These are phyloP conservation scores for Lumnitzera racemosa DNA, from an alignment of 345 rosid genomes.

Conservation along the genomic window DNA sequence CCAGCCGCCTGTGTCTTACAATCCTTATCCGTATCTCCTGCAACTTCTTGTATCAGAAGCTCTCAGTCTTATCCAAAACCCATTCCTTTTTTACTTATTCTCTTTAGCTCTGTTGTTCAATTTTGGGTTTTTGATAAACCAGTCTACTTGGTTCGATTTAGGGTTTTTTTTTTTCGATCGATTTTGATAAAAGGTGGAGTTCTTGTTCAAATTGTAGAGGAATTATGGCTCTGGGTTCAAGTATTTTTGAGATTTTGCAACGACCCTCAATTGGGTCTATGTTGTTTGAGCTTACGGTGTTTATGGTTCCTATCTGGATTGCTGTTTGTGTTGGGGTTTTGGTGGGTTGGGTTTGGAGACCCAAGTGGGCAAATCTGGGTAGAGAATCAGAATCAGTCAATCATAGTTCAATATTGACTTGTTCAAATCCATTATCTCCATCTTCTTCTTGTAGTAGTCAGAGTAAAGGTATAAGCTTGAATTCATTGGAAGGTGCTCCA, in stretches of 20 bases:
- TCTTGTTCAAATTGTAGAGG: too few species aligned
- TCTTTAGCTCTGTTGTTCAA: too few species aligned
- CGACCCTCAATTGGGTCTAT: constrained; percentile 32
- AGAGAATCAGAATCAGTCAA: constrained; percentile 9
- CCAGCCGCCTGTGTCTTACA: too few species aligned
- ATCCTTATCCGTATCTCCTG: too few species aligned
- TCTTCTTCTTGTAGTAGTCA: constrained; percentile 6
- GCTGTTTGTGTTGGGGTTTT: constrained; percentile 73
- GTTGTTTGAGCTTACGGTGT: constrained; percentile 35
- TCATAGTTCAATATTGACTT: neutral
- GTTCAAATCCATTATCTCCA: constrained; percentile 9
- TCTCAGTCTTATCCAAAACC: too few species aligned
- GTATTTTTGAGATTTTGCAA: constrained; percentile 37
- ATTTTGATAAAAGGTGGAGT: too few species aligned
- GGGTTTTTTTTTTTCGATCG: too few species aligned
- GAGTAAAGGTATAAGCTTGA: constrained; percentile 23
- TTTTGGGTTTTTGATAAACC: too few species aligned
- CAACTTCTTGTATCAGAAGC: too few species aligned
- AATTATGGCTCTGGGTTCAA: constrained; percentile 39
- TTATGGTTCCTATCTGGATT: constrained; percentile 62
- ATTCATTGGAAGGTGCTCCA: constrained; percentile 33
- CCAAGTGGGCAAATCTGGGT: constrained; percentile 67
- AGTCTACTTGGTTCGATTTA: too few species aligned
- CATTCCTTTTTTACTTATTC: too few species aligned
- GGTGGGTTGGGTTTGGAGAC: constrained; percentile 94